phyloP scores from a whole-genome alignment of 306 rosid species.

The Echinosophora koreensis region DNA sequence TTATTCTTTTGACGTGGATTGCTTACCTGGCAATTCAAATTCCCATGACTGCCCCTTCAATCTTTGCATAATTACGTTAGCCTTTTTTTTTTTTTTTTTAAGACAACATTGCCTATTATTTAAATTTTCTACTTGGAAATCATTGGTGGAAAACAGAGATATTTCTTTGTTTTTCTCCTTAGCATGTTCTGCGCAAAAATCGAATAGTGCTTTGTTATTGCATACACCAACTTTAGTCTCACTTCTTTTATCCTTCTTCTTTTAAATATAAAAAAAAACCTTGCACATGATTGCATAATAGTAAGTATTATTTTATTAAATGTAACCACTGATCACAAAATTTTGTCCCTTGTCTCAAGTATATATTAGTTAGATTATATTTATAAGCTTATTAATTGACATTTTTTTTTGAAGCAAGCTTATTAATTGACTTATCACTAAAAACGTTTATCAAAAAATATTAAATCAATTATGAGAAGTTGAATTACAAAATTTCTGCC shows the following conservation, averaged over 20 bases:
- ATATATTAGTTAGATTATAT: neutral
- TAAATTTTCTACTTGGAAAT: conserved; percentile 11
- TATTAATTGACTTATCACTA: no score
- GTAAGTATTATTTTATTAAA: neutral
- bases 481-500: no score
- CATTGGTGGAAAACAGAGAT: conserved; percentile 37
- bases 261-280: neutral
- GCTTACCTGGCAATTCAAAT: conserved; percentile 46
- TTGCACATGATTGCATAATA: conserved; percentile 32
- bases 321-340: neutral
- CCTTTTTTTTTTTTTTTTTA: no score
- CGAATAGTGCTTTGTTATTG: neutral
- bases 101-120: neutral
- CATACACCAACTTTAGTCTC: neutral
- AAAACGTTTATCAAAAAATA: no score
- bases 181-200: conserved; percentile 24
- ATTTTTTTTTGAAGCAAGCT: no score
- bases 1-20: conserved; percentile 56
- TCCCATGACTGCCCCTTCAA: conserved; percentile 14
- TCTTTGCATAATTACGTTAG: neutral
- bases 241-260: neutral
- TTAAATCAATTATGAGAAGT: no score
- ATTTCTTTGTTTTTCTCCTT: conserved; percentile 37
- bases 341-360: neutral
- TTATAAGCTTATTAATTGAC: no score